Base-by-base conservation (phyloP, 2,329 filamentous ascomycete species). In the Cryphonectria radicalis region DNA sequence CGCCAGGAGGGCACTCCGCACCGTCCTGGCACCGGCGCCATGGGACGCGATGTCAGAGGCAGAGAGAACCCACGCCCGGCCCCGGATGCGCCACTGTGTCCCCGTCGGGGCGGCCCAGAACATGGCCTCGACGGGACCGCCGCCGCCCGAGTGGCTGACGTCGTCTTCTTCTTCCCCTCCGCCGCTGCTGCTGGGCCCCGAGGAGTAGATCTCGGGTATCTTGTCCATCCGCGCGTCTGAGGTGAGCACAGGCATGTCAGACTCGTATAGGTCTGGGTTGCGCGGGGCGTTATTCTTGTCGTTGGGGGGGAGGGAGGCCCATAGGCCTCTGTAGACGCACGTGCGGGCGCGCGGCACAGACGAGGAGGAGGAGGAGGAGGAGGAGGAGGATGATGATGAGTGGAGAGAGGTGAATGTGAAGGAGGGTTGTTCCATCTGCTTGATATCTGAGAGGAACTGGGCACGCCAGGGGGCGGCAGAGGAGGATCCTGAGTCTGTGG, bases 191-290 rank as follows among this genome's bases (percentile, higher is more conserved):
- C 22, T 14, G 83, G 83, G 6, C 3, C n/a, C n/a, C 13, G 82
- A 85, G 7, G 82, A 83, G 73, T 90, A 88, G 4, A 98, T 81
- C 80, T 98, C 91, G 3, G 85, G 84, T 0, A 92, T 85, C 84
- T 98, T 98, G 72, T 90, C 87, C 93, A 97, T 97, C 63, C 95
- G 89, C 11, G 89, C 89, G 80, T 98, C 96, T 0, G 94, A 97
- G 0, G 95, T 97, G 77, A 98, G 91, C 0, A 92, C 91, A 3
- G 92, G 88, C 76, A 95, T 83, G 75, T 98, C 94, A 76, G 89
- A 93, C 77, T 92, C 90, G 78, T 89, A 97, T 0, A 81, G 65
- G 40, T 35, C 75, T 5, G 92, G 90, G 80, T 98, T 98, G 73
- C 85, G 85, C 74, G 89, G 85, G 3, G 93, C 92, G 46, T 88